phyloP scores from a whole-genome alignment of 1,139 yeast genomes.

The Kurtzmaniella quercitrusa region DNA sequence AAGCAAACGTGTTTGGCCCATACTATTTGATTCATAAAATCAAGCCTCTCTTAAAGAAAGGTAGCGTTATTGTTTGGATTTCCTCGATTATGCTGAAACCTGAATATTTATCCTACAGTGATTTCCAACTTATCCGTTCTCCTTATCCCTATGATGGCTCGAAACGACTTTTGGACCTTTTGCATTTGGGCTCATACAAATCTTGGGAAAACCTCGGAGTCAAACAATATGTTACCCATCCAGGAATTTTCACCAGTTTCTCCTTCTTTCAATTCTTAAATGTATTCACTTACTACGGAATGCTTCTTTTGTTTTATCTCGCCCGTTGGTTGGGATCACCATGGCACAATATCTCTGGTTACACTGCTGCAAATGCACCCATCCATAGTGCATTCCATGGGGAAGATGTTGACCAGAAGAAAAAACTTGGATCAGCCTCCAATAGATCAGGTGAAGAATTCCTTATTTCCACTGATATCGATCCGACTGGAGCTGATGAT shows the following conservation, averaged over 20 bases:
- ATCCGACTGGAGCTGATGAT: slow-evolving; percentile 60
- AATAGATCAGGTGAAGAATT: slow-evolving; percentile 61
- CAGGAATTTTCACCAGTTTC: slow-evolving; percentile 88
- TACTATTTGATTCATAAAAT: slow-evolving; percentile 72
- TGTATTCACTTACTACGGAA: slow-evolving; percentile 75
- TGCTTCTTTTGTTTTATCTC: slow-evolving; percentile 78
- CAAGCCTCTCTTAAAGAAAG: slow-evolving; percentile 45
- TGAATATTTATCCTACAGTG: slow-evolving; percentile 64
- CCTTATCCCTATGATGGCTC: slow-evolving; percentile 86
- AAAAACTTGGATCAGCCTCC: slow-evolving; percentile 76
- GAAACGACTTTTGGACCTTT: slow-evolving; percentile 77
- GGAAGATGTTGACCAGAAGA: slow-evolving; percentile 40
- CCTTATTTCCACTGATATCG: slow-evolving; percentile 52
- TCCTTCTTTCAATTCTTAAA: slow-evolving; percentile 76
- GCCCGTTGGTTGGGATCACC: slow-evolving; percentile 81
- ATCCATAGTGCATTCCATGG: slow-evolving; percentile 27
- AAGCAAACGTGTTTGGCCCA: slow-evolving; percentile 94
- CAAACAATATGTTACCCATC: slow-evolving; percentile 77
- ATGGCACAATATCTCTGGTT: slow-evolving; percentile 85
- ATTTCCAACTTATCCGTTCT: slow-evolving; percentile 64
- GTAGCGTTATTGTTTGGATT: slow-evolving; percentile 78
- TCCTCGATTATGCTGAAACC: slow-evolving; percentile 78
- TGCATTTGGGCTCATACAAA: slow-evolving; percentile 69
- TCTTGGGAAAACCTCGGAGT: slow-evolving; percentile 45
- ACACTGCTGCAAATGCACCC: slow-evolving; percentile 86